Evolutionary conservation across 768 basidiomycete genomes (phyloP).

Genomic region (Tricholoma furcatifolium): DNA sequence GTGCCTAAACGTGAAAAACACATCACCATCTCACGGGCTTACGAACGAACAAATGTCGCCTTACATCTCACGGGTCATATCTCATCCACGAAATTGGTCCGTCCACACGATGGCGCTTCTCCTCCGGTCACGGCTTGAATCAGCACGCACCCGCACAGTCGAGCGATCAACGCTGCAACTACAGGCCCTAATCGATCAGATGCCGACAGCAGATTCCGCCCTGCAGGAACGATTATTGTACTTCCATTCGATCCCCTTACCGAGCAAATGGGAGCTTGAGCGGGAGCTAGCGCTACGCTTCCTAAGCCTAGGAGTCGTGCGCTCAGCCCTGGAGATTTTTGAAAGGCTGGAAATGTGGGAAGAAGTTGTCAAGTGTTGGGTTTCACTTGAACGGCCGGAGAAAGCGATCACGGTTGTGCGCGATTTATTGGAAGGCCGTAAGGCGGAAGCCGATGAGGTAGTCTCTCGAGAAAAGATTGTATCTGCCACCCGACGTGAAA

Average conservation of each 20-base stretch:
- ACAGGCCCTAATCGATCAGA: constrained; percentile 94
- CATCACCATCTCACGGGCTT: constrained; percentile 85
- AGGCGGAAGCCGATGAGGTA: constrained; percentile 79
- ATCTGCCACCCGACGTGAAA: constrained; percentile 36
- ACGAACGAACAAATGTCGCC: constrained; percentile 92
- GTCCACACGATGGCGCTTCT: constrained; percentile 96
- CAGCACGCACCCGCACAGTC: constrained; percentile 85
- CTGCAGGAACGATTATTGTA: constrained; percentile 74
- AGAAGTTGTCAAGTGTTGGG: constrained; percentile 88
- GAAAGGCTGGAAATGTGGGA: constrained; percentile 98
- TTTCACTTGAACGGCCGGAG: constrained; percentile 74
- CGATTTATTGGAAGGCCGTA: constrained; percentile 81
- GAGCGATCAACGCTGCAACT: constrained; percentile 92
- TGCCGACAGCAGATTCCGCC: constrained; percentile 82
- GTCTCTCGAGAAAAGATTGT: constrained; percentile 56
- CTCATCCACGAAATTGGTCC: constrained; percentile 93
- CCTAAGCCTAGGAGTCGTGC: constrained; percentile 81
- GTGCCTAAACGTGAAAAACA: constrained; percentile 88
- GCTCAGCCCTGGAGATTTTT: constrained; percentile 91
- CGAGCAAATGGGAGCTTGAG: constrained; percentile 93
- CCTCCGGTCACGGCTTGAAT: constrained; percentile 88
- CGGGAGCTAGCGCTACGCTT: constrained; percentile 84
- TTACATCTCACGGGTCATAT: constrained; percentile 86
- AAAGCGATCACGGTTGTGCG: constrained; percentile 79
- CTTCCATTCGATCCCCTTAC: constrained; percentile 79